Evolutionary conservation across 257 asterid species (phyloP), one percentile per base, ranked within the genome.

Genomic region (Buddleja alternifolia): DNA sequence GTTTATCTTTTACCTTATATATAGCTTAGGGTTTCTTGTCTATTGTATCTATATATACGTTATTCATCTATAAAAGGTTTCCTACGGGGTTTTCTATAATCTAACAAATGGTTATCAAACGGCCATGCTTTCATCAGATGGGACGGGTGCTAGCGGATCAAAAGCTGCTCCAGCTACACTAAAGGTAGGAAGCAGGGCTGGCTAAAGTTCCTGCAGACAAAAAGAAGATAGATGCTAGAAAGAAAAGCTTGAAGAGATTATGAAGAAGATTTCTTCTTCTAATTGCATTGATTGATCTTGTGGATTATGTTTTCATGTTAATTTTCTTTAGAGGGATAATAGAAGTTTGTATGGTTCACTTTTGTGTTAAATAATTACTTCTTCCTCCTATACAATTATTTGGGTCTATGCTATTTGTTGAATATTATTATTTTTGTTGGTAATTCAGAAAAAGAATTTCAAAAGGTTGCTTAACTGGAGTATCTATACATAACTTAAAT

Each of bases 161-260:
- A 78, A 66, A 16, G 77, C 85, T 1, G 74, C 81, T 53, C 70
- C 87, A 40, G 52, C 66, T n/a, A 64, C 61, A 52, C 77, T 76
- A 53, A 91, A 87, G 92, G 87, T n/a, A 85, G 85, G 97, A 87
- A 53, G 81, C 62, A 2, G 85, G 82, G 36, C 36, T 77, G 77
- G 67, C 75, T 2, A 93, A 85, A 80, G 86, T 72, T 69, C 85
- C 87, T 0, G 81, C 82, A 2, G 99, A 87, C 81, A 90, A 87
- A 62, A 93, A 83, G 90, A 93, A 88, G 89, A 80, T 89, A 20
- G 99, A 93, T 75, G 97, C 96, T 2, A 84, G 97, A 71, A 93
- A 93, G 88, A 90, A 84, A 72, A 90, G 95, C 81, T 81, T 93
- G 84, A 88, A 88, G 87, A 90, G 98, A 86, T 79, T 84, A 75